Percentiles rank a stretch among this genome's conserved stretches.
Evolutionary conservation across 1,284 basidiomycete genomes (phyloP).

Genomic region (Puccinia polysora): DNA sequence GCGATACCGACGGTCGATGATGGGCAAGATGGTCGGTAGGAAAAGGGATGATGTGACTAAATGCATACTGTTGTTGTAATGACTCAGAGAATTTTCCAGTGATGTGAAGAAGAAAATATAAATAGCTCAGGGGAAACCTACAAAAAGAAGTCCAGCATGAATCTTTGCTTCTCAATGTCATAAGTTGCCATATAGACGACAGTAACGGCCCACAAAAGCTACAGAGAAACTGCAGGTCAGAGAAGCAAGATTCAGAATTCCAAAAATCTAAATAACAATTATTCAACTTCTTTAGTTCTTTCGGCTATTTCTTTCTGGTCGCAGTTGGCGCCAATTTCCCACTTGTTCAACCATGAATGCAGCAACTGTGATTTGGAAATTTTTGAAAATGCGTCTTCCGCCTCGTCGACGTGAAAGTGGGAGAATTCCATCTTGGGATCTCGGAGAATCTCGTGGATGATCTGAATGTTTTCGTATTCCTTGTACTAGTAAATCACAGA

Average conservation of each 20-base stretch:
- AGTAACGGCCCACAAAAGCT: conserved; percentile 30
- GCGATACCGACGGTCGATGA: background rate
- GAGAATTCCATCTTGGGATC: conserved; percentile 8
- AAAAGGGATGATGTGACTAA: conserved; percentile 39
- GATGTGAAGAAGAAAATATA: background rate
- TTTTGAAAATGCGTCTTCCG: conserved; percentile 1
- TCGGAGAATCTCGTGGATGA: conserved; percentile 20
- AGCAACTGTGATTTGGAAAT: conserved; percentile 7
- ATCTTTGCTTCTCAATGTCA: conserved; percentile 3
- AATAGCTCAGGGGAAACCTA: background rate
- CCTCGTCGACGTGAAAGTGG: background rate
- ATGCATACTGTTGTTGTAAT: conserved; percentile 15
- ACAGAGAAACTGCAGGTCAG: background rate
- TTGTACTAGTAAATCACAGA: background rate
- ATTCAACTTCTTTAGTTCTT: conserved; percentile 26
- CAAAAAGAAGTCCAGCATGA: conserved; percentile 30
- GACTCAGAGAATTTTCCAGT: background rate
- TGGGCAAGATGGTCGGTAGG: conserved; percentile 29
- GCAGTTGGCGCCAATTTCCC: conserved; percentile 13
- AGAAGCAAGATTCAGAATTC: background rate
- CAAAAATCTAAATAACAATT: background rate
- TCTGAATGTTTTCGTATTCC: too few species aligned
- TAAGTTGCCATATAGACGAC: conserved; percentile 31
- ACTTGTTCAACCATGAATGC: conserved; percentile 18
- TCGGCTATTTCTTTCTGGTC: conserved; percentile 31